These are phyloP conservation scores for Apiospora rasikravindrae DNA, from an alignment of 2,329 filamentous ascomycete genomes.

Conservation along the genomic window DNA sequence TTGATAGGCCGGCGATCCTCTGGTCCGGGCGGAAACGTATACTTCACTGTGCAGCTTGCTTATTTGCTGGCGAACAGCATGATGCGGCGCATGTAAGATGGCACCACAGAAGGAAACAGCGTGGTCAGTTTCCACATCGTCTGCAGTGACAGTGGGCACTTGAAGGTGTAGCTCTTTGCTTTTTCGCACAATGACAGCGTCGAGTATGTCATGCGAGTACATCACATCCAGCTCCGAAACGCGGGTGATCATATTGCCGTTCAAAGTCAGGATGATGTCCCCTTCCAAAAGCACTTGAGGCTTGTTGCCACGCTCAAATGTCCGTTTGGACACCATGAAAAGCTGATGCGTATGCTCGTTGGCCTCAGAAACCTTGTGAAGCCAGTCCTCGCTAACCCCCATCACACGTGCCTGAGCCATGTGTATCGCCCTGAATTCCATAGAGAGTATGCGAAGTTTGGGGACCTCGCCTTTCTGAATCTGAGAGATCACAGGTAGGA, in stretches of 20 bases:
- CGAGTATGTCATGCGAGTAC: constrained; percentile 85
- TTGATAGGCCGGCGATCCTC: constrained; percentile 84
- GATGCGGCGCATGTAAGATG: constrained; percentile 89
- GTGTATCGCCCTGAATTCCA: constrained; percentile 92
- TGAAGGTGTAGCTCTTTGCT: constrained; percentile 78
- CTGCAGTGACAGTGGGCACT: constrained; percentile 84
- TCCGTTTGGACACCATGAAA: constrained; percentile 96
- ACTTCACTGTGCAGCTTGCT: constrained; percentile 95
- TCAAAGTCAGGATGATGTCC: constrained; percentile 89
- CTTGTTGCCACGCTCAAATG: constrained; percentile 61
- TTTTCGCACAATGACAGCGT: constrained; percentile 85
- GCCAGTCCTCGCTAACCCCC: constrained; percentile 96
- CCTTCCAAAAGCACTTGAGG: constrained; percentile 76
- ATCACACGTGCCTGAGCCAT: constrained; percentile 98
- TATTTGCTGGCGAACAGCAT: constrained; percentile 96
- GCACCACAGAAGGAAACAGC: constrained; percentile 96
- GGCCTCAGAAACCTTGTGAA: constrained; percentile 83
- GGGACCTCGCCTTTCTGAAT: constrained; percentile 82
- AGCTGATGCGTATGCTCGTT: constrained; percentile 94
- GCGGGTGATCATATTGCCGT: constrained; percentile 89
- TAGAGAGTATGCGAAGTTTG: constrained; percentile 85
- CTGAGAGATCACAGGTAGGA: constrained; percentile 86
- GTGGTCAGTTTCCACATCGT: constrained; percentile 90
- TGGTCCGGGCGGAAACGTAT: constrained; percentile 86
- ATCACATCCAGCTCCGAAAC: constrained; percentile 94